Evolutionary conservation across 106 monocot species (phyloP).

Genomic region (Narthecium ossifragum): DNA sequence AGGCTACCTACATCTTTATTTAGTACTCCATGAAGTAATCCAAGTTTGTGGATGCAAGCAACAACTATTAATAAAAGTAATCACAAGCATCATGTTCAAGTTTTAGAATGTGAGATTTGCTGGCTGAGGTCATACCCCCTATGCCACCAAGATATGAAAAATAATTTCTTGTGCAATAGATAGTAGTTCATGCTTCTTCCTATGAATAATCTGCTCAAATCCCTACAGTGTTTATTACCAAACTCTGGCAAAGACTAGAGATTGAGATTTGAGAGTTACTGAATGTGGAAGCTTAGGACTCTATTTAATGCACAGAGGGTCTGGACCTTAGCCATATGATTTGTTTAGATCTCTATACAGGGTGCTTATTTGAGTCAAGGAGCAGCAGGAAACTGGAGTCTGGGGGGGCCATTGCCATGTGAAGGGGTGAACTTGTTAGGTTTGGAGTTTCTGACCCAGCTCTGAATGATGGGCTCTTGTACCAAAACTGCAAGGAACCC

Average conservation of each 20-base stretch:
- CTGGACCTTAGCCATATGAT: too few species aligned
- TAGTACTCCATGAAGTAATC: too few species aligned
- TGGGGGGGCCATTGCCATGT: slow-evolving; percentile 6
- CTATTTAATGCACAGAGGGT: not conserved
- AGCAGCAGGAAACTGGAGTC: not conserved
- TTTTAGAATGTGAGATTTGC: too few species aligned
- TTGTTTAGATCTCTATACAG: too few species aligned
- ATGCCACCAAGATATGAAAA: too few species aligned
- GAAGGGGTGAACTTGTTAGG: not conserved
- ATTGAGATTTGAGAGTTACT: not conserved
- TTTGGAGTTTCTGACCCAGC: not conserved
- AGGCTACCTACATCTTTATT: too few species aligned
- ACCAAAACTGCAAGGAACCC: not conserved
- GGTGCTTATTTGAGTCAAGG: not conserved
- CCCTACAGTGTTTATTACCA: not conserved
- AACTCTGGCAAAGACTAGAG: not conserved
- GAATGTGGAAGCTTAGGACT: not conserved
- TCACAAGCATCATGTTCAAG: too few species aligned
- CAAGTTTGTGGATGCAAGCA: too few species aligned
- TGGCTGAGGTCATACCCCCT: too few species aligned
- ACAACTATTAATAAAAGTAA: too few species aligned
- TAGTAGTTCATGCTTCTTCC: too few species aligned
- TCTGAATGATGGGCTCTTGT: not conserved
- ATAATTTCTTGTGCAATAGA: too few species aligned
- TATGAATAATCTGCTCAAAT: not conserved